Conservation (phyloP, 768 basidiomycete species). For the Gymnopilus junonius region DNA sequence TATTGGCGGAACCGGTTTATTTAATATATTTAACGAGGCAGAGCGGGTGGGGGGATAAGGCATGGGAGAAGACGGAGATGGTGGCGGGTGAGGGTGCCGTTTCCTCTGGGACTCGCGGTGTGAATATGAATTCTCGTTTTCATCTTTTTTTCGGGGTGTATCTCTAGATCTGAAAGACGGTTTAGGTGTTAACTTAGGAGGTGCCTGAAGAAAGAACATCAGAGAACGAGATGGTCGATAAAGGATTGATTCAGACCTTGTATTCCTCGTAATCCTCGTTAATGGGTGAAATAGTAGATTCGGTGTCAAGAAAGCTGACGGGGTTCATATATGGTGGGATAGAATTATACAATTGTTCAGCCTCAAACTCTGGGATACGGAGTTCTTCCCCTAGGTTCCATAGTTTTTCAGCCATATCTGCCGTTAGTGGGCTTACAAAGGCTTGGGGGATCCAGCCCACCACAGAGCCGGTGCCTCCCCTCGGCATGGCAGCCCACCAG, state of each 20-base stretch:
- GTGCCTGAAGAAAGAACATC: background rate
- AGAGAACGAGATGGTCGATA: background rate
- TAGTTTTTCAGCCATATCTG: conserved; percentile 54
- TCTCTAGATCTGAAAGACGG: conserved; percentile 13
- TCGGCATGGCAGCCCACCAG: conserved; percentile 81
- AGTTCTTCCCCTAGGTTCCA: conserved; percentile 46
- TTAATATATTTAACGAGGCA: conserved; percentile 31
- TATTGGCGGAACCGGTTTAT: conserved; percentile 41
- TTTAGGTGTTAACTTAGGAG: conserved; percentile 4
- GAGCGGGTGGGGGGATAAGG: conserved; percentile 37
- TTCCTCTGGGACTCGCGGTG: conserved; percentile 7
- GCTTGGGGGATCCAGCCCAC: conserved; percentile 82
- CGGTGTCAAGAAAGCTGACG: conserved; percentile 24
- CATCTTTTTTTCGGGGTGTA: background rate
- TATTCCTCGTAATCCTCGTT: conserved; percentile 14
- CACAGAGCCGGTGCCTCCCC: conserved; percentile 46
- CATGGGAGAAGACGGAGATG: conserved; percentile 44
- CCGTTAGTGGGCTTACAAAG: conserved; percentile 61
- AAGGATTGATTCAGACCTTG: conserved; percentile 6
- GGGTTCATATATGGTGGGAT: conserved; percentile 39
- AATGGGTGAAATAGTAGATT: conserved; percentile 17
- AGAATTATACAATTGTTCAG: conserved; percentile 44
- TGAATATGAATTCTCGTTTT: conserved; percentile 5
- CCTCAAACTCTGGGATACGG: conserved; percentile 50
- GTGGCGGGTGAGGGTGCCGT: conserved; percentile 34